A percentile compares a stretch with the other conserved stretches of the same genome.
These are phyloP conservation scores for Hydnomerulius pinastri DNA, from an alignment of 768 basidiomycete genomes.

Conservation along the genomic window DNA sequence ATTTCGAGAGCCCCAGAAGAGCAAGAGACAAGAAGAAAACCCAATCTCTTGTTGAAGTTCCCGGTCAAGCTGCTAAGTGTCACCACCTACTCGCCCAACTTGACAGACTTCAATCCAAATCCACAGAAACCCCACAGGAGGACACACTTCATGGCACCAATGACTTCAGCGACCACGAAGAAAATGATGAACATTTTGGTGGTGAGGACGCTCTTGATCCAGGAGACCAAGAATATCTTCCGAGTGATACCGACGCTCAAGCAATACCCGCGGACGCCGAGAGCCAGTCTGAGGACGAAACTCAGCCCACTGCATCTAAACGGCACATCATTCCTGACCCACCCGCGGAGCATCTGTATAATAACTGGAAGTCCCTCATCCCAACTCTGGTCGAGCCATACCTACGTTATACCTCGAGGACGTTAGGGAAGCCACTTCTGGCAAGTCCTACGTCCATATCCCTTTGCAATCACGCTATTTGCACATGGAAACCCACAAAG, in stretches of 20 bases:
- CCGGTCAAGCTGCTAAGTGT: not conserved
- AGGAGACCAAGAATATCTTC: not conserved
- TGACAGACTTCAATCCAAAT: not conserved
- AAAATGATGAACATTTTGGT: not conserved
- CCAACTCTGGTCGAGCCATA: not conserved
- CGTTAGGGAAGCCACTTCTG: not conserved
- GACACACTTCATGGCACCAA: not conserved
- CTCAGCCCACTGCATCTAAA: not conserved
- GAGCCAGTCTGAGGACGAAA: not conserved
- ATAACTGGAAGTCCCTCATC: conserved; percentile 3
- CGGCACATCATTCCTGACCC: not conserved
- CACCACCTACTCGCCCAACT: not conserved
- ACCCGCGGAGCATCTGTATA: not conserved
- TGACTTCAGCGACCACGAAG: not conserved
- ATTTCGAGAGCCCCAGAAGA: conserved; percentile 1
- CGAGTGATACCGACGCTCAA: not conserved
- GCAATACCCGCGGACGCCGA: too few species aligned
- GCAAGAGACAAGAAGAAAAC: conserved; percentile 1
- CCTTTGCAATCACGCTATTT: not conserved
- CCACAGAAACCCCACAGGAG: not conserved
- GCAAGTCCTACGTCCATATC: not conserved
- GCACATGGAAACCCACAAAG: not conserved
- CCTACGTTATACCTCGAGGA: not conserved
- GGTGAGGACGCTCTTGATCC: too few species aligned
- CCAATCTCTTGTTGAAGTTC: not conserved